Evolutionary conservation across 352 stramenopile species (phyloP).

Genomic region (Thraustochytrium sp.): DNA sequence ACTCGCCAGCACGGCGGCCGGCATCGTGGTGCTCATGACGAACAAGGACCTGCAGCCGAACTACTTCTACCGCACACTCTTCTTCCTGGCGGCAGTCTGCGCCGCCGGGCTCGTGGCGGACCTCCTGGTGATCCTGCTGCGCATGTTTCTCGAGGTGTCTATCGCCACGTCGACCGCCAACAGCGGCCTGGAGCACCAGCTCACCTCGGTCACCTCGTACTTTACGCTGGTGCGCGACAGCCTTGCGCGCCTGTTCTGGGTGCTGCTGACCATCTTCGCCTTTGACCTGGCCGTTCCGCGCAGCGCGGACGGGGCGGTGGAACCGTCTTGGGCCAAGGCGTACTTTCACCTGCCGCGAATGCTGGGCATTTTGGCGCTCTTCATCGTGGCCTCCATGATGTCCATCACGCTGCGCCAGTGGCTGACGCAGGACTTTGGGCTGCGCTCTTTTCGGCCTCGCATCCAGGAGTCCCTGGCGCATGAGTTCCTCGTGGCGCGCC

Average conservation of each 20-base stretch:
- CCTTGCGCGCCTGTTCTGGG: background rate
- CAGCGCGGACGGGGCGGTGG: background rate
- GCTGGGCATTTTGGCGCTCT: background rate
- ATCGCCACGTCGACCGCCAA: background rate
- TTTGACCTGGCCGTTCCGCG: background rate
- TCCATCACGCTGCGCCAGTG: background rate
- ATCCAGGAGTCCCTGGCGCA: background rate
- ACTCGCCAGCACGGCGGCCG: background rate
- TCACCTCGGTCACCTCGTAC: constrained; percentile 10
- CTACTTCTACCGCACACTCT: background rate
- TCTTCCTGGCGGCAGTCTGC: background rate
- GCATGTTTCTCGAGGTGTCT: background rate
- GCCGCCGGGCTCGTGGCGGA: background rate
- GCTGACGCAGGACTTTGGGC: constrained; percentile 28
- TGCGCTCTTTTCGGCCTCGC: background rate
- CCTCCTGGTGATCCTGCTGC: background rate
- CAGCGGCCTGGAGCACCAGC: background rate
- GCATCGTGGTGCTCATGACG: background rate
- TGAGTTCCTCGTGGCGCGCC: background rate
- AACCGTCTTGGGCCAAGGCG: background rate
- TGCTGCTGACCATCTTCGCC: background rate
- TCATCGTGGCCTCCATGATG: background rate
- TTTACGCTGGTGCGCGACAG: background rate
- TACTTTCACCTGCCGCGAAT: constrained; percentile 6
- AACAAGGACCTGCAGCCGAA: background rate